Percentiles rank a stretch among this genome's conserved stretches.
These are phyloP conservation scores for Candida nitratophila DNA, from an alignment of 805 yeast species.

Conservation along the genomic window DNA sequence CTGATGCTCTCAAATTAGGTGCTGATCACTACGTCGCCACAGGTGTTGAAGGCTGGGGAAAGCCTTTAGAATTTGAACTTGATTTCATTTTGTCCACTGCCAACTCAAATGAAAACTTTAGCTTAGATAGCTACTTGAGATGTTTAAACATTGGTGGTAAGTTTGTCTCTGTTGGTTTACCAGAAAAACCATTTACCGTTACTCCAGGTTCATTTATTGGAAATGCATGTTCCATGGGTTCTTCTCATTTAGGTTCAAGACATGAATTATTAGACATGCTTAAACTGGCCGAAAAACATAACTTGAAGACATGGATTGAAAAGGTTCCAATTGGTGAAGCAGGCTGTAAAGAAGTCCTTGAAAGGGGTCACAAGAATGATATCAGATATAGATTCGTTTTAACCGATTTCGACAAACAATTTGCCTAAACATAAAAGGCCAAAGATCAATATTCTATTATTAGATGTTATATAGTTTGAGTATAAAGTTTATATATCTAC, in stretches of 20 bases:
- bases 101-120: slow-evolving; percentile 42
- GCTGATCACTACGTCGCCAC: slow-evolving; percentile 51
- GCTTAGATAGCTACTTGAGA: slow-evolving; percentile 38
- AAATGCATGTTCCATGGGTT: slow-evolving; percentile 44
- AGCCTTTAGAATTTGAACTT: slow-evolving; percentile 24
- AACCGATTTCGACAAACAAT: slow-evolving; percentile 45
- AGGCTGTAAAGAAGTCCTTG: slow-evolving; percentile 48
- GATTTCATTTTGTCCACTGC: slow-evolving; percentile 51
- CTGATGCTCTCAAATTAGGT: slow-evolving; percentile 46
- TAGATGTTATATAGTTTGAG: no score
- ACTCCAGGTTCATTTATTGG: slow-evolving; percentile 33
- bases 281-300: slow-evolving; percentile 51
- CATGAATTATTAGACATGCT: slow-evolving; percentile 62
- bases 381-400: slow-evolving; percentile 60
- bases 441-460: no score
- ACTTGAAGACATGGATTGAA: slow-evolving; percentile 59
- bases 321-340: slow-evolving; percentile 45
- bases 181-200: slow-evolving; percentile 39
- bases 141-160: slow-evolving; percentile 51
- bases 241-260: slow-evolving; percentile 57
- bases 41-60: slow-evolving; percentile 29
- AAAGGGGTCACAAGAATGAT: slow-evolving; percentile 46
- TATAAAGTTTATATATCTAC: no score
- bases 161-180: slow-evolving; percentile 63
- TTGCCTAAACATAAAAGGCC: no score